A percentile compares a stretch with the other conserved stretches of the same genome.
phyloP scores from a whole-genome alignment of 129 eudicot genomes.

The Scalesia atractyloides region DNA sequence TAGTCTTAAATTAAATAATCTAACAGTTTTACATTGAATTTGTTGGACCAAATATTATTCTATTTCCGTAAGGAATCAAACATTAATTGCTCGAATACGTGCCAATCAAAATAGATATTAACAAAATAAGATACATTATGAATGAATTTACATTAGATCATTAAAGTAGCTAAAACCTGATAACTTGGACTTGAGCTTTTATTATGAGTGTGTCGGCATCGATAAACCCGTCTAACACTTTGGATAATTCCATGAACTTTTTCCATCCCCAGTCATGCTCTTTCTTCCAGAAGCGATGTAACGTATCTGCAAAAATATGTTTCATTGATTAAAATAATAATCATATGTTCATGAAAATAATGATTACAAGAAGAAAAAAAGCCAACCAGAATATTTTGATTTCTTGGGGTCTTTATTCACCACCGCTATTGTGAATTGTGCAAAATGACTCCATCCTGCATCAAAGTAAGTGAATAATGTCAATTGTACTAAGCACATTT shows the following conservation, averaged over 20 bases:
- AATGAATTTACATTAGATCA: background rate
- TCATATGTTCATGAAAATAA: background rate
- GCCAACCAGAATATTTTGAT: constrained; percentile 90
- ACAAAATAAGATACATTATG: background rate
- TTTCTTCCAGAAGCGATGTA: constrained; percentile 97
- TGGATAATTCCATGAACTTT: constrained; percentile 94
- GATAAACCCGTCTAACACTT: constrained; percentile 90
- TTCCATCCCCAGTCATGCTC: constrained; percentile 99
- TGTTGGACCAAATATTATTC: background rate
- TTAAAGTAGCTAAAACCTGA: constrained; percentile 54
- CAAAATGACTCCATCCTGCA: constrained; percentile 99
- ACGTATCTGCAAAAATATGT: constrained; percentile 60
- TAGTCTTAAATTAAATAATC: background rate
- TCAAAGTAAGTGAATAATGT: background rate
- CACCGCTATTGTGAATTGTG: constrained; percentile 96
- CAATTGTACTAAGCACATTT: background rate
- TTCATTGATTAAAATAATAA: background rate
- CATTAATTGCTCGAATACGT: background rate
- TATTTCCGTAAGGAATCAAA: background rate
- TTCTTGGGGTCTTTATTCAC: constrained; percentile 97
- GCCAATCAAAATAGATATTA: background rate
- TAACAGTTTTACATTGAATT: background rate
- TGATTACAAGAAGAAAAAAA: constrained; percentile 10
- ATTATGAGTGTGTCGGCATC: constrained; percentile 88
- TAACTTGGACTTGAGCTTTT: constrained; percentile 99